These are phyloP conservation scores for Fonsecaea multimorphosa DNA, from an alignment of 2,329 filamentous ascomycete genomes.

Conservation along the genomic window DNA sequence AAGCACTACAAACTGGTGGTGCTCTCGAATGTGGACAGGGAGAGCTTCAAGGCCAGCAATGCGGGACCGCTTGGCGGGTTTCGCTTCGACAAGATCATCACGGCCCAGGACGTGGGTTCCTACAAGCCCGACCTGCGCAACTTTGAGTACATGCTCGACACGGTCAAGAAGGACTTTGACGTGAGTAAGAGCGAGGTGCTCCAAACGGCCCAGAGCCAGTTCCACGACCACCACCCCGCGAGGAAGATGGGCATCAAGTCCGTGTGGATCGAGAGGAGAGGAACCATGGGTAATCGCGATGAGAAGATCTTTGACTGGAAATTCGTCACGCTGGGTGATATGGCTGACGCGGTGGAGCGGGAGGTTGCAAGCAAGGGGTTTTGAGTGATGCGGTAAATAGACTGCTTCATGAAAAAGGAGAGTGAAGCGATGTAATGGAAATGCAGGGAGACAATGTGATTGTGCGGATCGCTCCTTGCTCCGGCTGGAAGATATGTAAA, in stretches of 20 bases:
- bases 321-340: slow-evolving; percentile 61
- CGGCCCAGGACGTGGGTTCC: slow-evolving; percentile 71
- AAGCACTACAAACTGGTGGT: slow-evolving; percentile 62
- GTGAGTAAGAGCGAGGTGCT: slow-evolving; percentile 64
- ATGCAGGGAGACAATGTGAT: background rate
- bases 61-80: slow-evolving; percentile 58
- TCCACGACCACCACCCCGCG: slow-evolving; percentile 70
- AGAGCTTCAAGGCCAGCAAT: slow-evolving; percentile 56
- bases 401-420: background rate
- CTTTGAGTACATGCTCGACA: slow-evolving; percentile 68
- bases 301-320: slow-evolving; percentile 52
- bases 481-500: background rate
- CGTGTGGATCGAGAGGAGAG: slow-evolving; percentile 66
- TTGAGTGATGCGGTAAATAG: background rate
- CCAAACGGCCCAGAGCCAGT: slow-evolving; percentile 71
- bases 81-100: slow-evolving; percentile 69
- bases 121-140: slow-evolving; percentile 72
- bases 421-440: background rate
- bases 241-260: slow-evolving; percentile 62
- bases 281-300: slow-evolving; percentile 52
- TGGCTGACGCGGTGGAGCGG: slow-evolving; percentile 63
- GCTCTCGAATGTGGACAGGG: slow-evolving; percentile 63
- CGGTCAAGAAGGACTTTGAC: slow-evolving; percentile 57
- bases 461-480: too few relatives aligned
- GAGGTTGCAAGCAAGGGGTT: slow-evolving; percentile 26